Percentiles rank a stretch among this genome's conserved stretches.
Conservation (phyloP, 306 rosid species). For the Medicago arabica region DNA sequence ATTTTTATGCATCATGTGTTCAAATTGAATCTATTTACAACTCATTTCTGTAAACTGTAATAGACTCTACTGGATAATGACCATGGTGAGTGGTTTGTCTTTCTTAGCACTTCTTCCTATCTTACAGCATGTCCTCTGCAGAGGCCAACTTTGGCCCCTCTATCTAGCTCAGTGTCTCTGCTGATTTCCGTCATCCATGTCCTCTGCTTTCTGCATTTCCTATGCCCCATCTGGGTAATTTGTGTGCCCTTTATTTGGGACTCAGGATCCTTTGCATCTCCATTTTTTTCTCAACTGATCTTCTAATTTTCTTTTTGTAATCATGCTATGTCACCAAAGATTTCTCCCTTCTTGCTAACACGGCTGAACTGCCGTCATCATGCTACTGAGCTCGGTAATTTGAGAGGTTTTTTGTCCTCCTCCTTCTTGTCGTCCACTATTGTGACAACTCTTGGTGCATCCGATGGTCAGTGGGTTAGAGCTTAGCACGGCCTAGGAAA, state of each 20-base stretch:
- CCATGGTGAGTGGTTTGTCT: background rate
- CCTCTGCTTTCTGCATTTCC: background rate
- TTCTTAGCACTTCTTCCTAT: background rate
- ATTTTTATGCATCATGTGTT: background rate
- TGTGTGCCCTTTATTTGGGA: background rate
- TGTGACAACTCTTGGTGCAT: too few relatives aligned
- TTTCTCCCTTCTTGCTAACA: background rate
- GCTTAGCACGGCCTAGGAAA: too few relatives aligned
- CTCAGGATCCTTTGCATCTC: too few relatives aligned
- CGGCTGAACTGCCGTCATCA: background rate
- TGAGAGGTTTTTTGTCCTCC: background rate
- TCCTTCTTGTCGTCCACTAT: background rate
- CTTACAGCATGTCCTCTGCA: background rate
- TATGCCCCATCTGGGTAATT: background rate
- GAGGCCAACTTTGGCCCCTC: background rate
- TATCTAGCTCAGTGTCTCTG: background rate
- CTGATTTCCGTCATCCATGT: background rate
- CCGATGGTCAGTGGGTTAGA: too few relatives aligned
- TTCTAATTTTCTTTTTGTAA: too few relatives aligned
- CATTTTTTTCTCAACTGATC: too few relatives aligned
- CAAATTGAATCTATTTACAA: background rate
- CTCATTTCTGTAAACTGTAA: conserved; percentile 1
- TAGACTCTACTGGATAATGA: background rate
- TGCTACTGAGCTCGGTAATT: background rate
- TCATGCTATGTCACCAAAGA: background rate